Percentiles rank a stretch among this genome's conserved stretches.
These are phyloP conservation scores for Rhodocollybia butyracea DNA, from an alignment of 768 basidiomycete genomes.

Conservation along the genomic window DNA sequence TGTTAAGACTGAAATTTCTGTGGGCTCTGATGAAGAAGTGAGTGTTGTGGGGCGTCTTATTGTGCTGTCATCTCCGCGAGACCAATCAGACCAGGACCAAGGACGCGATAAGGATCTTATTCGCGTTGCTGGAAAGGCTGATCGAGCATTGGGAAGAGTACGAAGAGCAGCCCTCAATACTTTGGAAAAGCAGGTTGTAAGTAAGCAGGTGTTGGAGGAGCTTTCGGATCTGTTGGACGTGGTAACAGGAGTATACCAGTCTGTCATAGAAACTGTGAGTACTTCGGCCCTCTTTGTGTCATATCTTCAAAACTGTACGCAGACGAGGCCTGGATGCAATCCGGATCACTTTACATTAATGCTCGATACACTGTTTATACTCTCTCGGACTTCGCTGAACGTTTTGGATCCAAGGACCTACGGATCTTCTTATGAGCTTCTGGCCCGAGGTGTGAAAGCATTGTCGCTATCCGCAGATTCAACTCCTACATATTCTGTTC, in stretches of 20 bases:
- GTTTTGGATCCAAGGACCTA: constrained; percentile 44
- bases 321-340: constrained; percentile 20
- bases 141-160: constrained; percentile 57
- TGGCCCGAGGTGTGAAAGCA: constrained; percentile 39
- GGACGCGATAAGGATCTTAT: constrained; percentile 27
- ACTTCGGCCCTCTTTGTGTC: not conserved
- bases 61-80: no score
- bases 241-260: constrained; percentile 30
- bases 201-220: constrained; percentile 5
- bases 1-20: not conserved
- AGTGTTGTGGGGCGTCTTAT: not conserved
- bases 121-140: constrained; percentile 48
- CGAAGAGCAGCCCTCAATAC: constrained; percentile 47
- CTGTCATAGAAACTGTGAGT: constrained; percentile 27
- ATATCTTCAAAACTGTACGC: not conserved
- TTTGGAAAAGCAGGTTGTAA: constrained; percentile 32
- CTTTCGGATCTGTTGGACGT: constrained; percentile 31
- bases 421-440: constrained; percentile 40
- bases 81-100: not conserved
- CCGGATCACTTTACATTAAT: constrained; percentile 38
- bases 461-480: not conserved
- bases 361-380: constrained; percentile 53
- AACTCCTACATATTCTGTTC: not conserved
- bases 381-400: constrained; percentile 43
- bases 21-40: not conserved